Evolutionary conservation across 495 filamentous ascomycete species (phyloP), one percentile per base, ranked within the genome.

Genomic region (Penicillium paradoxum): DNA sequence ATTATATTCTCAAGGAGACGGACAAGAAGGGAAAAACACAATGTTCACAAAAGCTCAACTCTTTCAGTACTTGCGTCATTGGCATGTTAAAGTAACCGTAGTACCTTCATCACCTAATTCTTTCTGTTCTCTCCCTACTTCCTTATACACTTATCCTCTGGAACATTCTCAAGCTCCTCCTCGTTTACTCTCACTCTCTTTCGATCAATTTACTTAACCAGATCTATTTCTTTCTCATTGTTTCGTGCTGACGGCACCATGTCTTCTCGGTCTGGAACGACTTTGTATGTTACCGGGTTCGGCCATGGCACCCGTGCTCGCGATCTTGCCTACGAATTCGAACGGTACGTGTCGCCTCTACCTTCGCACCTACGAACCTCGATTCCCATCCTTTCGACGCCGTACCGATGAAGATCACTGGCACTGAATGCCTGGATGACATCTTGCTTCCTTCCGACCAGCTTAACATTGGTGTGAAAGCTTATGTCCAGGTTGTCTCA

Each of bases 301-400:
- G 93, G 92, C 79, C 92, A 96, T 73, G 95, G 93, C 66, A 99
- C 93, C 70, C 91, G 93, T 79, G 93, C 93, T 70, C 90, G 95
- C 82, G 93, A 99, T 77, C 90, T 99, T 73, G 93, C 93, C 79
- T 97, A 96, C 88, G 93, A 99, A 82, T 97, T 97, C 88, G 91
- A 96, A 88, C 89, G 92, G 95, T 98, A 95, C 80, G 88, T 91
- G 61, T 67, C 76, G 80, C 80, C 75, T 68, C 70, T 69, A 70
- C 54, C 61, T 69, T 62, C 66, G 59, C 66, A 58, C 65, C 50
- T 39, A 40, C 55, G 55, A 47, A 45, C 38, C 24, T 32, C 44
- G 44, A 32, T 49, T 18, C 43, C 49, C 38, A 51, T 36, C 19
- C 45, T 34, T 36, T 46, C 53, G 49, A 51, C 49, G 43, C 37